These are phyloP conservation scores for Triticum dicoccoides DNA, from an alignment of 176 grass and related monocot species.

Conservation along the genomic window DNA sequence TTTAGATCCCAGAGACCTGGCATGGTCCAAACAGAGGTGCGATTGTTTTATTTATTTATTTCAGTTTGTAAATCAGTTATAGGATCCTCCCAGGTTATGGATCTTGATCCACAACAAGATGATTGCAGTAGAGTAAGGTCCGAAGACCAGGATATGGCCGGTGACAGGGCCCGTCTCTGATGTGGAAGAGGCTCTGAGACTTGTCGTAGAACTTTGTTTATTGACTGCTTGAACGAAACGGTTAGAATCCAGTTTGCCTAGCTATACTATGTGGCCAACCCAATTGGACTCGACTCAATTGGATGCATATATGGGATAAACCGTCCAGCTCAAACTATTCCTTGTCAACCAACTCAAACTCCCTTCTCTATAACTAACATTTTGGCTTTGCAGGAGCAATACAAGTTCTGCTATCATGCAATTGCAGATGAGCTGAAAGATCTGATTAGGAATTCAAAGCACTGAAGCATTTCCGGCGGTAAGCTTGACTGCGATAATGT, in stretches of 20 bases:
- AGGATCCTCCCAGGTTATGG: not conserved
- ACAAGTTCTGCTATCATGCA: conserved; percentile 64
- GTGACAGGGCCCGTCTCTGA: not conserved
- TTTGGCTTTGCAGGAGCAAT: conserved; percentile 68
- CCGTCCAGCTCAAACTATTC: not conserved
- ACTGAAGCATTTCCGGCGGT: conserved; percentile 18
- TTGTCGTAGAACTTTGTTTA: not conserved
- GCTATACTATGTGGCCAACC: not conserved
- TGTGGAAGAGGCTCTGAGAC: not conserved
- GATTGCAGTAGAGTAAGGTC: not conserved
- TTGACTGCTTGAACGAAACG: not conserved
- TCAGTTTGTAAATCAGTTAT: not conserved
- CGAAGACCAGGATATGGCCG: not conserved
- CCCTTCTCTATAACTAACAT: not conserved
- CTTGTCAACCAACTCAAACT: not conserved
- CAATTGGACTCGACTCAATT: not conserved
- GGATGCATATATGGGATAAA: not conserved
- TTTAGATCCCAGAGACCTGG: conserved; percentile 72
- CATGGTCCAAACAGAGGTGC: conserved; percentile 82
- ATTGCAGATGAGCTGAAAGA: conserved; percentile 63
- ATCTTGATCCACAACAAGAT: not conserved
- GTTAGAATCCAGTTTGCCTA: not conserved
- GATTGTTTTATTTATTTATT: not conserved
- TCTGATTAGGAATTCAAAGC: conserved; percentile 37
- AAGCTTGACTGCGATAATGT: not conserved